Percentiles rank a stretch among this genome's conserved stretches.
These are phyloP conservation scores for Marasmius sp. DNA, from an alignment of 1,284 basidiomycete genomes.

Conservation along the genomic window DNA sequence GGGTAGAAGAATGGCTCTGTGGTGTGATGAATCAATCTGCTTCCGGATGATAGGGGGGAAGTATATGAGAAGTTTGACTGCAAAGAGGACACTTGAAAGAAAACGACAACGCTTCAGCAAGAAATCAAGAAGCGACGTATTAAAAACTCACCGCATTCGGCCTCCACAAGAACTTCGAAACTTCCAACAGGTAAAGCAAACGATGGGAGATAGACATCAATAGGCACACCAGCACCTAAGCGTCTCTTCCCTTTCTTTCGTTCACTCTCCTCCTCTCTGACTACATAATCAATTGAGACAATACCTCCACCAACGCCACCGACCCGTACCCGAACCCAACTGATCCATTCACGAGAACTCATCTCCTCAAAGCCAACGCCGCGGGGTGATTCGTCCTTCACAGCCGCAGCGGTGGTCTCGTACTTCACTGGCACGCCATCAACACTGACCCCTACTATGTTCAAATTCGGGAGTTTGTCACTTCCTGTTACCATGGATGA, in stretches of 20 bases:
- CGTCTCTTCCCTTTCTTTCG: slow-evolving; percentile 33
- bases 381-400: slow-evolving; percentile 35
- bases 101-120: slow-evolving; percentile 11
- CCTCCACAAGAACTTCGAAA: slow-evolving; percentile 60
- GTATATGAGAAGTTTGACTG: slow-evolving; percentile 51
- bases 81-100: slow-evolving; percentile 36
- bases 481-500: slow-evolving; percentile 6
- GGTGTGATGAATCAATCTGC: slow-evolving; percentile 53
- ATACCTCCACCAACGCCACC: slow-evolving; percentile 50
- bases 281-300: slow-evolving; percentile 65
- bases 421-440: slow-evolving; percentile 64
- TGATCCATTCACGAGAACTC: slow-evolving; percentile 56
- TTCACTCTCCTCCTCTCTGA: slow-evolving; percentile 32
- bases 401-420: slow-evolving; percentile 45
- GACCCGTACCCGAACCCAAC: slow-evolving; percentile 61
- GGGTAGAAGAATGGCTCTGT: slow-evolving; percentile 59
- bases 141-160: slow-evolving; percentile 44
- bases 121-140: slow-evolving; percentile 9
- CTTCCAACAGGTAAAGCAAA: slow-evolving; percentile 66
- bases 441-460: slow-evolving; percentile 58
- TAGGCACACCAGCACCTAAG: slow-evolving; percentile 22
- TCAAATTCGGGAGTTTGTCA: slow-evolving; percentile 40
- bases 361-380: slow-evolving; percentile 48
- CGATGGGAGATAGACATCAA: slow-evolving; percentile 62
- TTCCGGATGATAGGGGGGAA: slow-evolving; percentile 29